Base-by-base conservation (phyloP, 257 asterid genomes). In the Primulina eburnea region DNA sequence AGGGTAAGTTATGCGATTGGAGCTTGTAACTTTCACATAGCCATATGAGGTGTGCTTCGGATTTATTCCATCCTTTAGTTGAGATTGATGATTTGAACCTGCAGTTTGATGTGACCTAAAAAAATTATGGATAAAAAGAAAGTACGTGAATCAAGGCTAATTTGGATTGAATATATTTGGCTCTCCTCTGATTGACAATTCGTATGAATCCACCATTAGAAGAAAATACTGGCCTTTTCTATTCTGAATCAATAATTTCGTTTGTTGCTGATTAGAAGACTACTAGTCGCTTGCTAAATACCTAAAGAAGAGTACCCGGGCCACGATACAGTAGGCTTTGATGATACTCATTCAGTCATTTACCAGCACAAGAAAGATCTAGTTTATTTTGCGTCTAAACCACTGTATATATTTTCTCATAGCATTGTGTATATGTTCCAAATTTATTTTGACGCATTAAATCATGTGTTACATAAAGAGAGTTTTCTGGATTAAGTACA, bases 1-100 rank as follows among this genome's bases (percentile, higher is more conserved):
- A 86, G 77, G 90, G 88, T 57, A 83, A 82, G 79, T 74, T 85
- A 77, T 79, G 66, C 74, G 95, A 84, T 72, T 92, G 91, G 92
- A 86, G 82, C 87, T 85, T 75, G 79, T 80, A 84, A 71, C 76
- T 77, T 65, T 85, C 82, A 82, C 62, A 40, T 68, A 64, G 67
- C 62, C 66, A 38, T 24, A 14, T 11, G 11, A 30, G 68, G 47
- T 68, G 73, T 73, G 77, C 67, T 60, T 68, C 30, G 53, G 58
- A 61, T 69, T 62, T 40, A 18, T 70, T 72, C 55, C 34, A 21
- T 5, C 35, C 30, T 75, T 62, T 64, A 55, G 47, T 56, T 72
- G 67, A 60, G 72, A 67, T 71, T 61, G 78, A 74, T 71, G 56
- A 26, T 74, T 37, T 29, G 53, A 29, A 17, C 35, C 32, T 35